phyloP scores from a whole-genome alignment of 1,284 basidiomycete species.

The Ganoderma resinaceum region DNA sequence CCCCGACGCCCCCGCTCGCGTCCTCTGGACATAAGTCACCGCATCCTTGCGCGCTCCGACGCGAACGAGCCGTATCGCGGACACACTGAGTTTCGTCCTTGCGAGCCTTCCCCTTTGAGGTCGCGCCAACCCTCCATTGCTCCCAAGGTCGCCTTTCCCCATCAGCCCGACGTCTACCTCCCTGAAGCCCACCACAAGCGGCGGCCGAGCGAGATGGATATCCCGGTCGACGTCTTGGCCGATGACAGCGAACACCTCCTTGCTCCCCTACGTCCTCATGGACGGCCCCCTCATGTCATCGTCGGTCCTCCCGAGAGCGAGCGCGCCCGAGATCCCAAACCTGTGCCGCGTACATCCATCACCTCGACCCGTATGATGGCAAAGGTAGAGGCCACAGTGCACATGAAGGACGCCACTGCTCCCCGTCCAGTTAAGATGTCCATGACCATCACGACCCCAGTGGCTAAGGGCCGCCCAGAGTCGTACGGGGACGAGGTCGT shows the following conservation, averaged over 20 bases:
- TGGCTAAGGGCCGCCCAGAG: conserved; percentile 3
- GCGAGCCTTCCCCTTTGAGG: conserved; percentile 20
- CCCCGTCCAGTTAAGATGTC: conserved; percentile 3
- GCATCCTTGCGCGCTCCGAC: not conserved
- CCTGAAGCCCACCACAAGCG: not conserved
- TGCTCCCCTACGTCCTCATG: conserved; percentile 11
- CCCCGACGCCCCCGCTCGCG: not conserved
- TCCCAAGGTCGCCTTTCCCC: conserved; percentile 2
- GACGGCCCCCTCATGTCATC: not conserved
- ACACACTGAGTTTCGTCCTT: conserved; percentile 12
- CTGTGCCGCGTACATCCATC: not conserved
- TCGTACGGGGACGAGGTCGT: conserved; percentile 20
- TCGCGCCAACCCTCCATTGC: conserved; percentile 5
- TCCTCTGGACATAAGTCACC: conserved; percentile 13
- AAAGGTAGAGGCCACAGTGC: conserved; percentile 4
- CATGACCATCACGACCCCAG: not conserved
- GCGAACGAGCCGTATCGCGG: conserved; percentile 13
- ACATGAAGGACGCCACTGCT: conserved; percentile 2
- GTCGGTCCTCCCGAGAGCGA: not conserved
- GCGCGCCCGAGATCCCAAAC: not conserved
- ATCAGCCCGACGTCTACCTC: conserved; percentile 5
- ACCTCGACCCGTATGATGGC: not conserved
- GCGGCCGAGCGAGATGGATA: conserved; percentile 20
- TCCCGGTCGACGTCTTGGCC: conserved; percentile 25
- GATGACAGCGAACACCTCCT: conserved; percentile 15